Conservation (phyloP, 352 stramenopile genomes). For the Phytophthora citrophthora region DNA sequence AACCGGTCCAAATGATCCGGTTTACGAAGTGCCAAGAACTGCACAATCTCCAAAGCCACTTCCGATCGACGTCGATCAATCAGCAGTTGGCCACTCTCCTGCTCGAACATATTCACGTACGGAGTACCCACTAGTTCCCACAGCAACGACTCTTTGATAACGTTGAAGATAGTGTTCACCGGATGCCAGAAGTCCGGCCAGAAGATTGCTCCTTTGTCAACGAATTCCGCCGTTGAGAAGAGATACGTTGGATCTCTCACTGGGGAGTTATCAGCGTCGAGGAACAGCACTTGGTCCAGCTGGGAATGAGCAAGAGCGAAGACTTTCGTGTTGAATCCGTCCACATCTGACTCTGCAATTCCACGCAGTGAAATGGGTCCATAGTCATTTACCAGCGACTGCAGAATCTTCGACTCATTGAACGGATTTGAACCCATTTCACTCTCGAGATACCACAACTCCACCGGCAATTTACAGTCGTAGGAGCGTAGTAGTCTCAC, state of each 20-base stretch:
- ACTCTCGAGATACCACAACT: conserved; percentile 52
- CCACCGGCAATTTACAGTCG: conserved; percentile 47
- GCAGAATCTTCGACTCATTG: conserved; percentile 25
- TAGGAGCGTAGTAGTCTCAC: conserved; percentile 41
- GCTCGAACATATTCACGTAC: conserved; percentile 68
- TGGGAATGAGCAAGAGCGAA: conserved; percentile 46
- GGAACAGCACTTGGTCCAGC: conserved; percentile 52
- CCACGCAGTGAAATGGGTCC: conserved; percentile 30
- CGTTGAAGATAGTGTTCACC: conserved; percentile 63
- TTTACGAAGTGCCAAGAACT: conserved; percentile 45
- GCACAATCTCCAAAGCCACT: conserved; percentile 35
- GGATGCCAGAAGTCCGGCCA: conserved; percentile 78
- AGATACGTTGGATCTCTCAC: conserved; percentile 55
- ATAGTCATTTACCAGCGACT: conserved; percentile 27
- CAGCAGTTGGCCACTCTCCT: conserved; percentile 64
- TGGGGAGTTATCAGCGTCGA: conserved; percentile 63
- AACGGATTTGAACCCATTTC: conserved; percentile 35
- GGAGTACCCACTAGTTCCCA: conserved; percentile 52
- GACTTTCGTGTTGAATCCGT: conserved; percentile 60
- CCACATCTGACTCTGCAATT: conserved; percentile 33
- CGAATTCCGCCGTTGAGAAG: conserved; percentile 48
- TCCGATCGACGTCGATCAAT: conserved; percentile 43
- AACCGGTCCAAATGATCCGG: conserved; percentile 38
- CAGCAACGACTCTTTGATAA: conserved; percentile 54
- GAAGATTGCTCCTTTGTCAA: conserved; percentile 50